Percentiles rank a stretch among this genome's conserved stretches.
Evolutionary conservation across 2,329 filamentous ascomycete genomes (phyloP).

Genomic region (Colletotrichum chlorophyti): DNA sequence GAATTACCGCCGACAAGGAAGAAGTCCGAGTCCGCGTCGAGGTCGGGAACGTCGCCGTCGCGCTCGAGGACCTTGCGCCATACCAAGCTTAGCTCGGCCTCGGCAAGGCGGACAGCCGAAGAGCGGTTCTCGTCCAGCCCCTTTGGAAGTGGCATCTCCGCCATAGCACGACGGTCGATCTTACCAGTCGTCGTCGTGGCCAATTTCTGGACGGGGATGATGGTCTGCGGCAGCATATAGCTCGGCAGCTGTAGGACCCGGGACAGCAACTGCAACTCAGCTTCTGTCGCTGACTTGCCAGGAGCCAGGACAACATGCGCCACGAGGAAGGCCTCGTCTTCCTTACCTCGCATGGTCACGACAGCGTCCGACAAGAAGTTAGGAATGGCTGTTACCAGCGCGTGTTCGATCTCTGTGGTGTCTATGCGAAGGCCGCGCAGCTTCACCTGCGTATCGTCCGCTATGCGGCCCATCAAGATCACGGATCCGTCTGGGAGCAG

Average conservation of each 20-base stretch:
- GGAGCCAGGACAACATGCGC: constrained; percentile 34
- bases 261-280: constrained; percentile 30
- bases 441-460: constrained; percentile 52
- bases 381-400: constrained; percentile 30
- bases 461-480: constrained; percentile 42
- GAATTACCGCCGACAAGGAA: constrained; percentile 45
- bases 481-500: not conserved
- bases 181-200: not conserved
- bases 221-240: constrained; percentile 41
- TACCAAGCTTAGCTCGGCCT: not conserved
- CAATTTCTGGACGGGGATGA: constrained; percentile 32
- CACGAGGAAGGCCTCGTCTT: constrained; percentile 29
- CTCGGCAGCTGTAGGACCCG: constrained; percentile 34
- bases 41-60: not conserved
- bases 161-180: constrained; percentile 29
- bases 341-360: constrained; percentile 31
- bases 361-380: constrained; percentile 32
- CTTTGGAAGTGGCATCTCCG: constrained; percentile 32
- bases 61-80: not conserved
- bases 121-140: not conserved
- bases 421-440: constrained; percentile 53
- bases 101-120: not conserved
- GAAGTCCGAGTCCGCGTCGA: constrained; percentile 38
- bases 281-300: not conserved
- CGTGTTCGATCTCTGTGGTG: constrained; percentile 45